These are phyloP conservation scores for Penicillium simplicissimum DNA, from an alignment of 495 filamentous ascomycete species.

Conservation along the genomic window DNA sequence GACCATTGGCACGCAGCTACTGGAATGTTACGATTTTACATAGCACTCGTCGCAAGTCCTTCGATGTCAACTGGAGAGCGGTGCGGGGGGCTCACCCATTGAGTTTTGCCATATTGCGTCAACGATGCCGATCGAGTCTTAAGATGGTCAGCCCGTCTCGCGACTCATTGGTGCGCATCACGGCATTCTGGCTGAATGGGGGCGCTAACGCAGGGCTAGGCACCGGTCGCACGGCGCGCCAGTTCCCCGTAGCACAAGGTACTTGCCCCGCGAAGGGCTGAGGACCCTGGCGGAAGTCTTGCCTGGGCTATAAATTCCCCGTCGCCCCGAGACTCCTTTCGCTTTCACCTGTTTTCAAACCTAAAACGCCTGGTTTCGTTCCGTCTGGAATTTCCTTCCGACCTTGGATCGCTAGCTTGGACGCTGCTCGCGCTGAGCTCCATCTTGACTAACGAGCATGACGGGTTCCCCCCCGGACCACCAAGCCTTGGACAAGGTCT, in stretches of 20 bases:
- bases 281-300: conserved; percentile 26
- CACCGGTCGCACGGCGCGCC: conserved; percentile 5
- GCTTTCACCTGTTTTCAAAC: background rate
- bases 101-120: background rate
- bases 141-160: background rate
- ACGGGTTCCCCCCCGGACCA: background rate
- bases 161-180: background rate
- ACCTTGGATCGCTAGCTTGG: background rate
- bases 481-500: background rate
- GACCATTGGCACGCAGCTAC: conserved; percentile 61
- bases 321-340: background rate
- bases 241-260: conserved; percentile 31
- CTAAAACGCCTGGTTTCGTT: background rate
- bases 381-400: background rate
- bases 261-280: conserved; percentile 18
- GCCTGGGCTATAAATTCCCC: conserved; percentile 11
- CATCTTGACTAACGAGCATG: background rate
- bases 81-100: background rate
- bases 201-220: conserved; percentile 20
- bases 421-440: background rate
- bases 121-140: background rate
- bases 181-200: conserved; percentile 5
- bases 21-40: conserved; percentile 93
- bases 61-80: background rate
- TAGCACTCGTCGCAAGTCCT: conserved; percentile 33